These are phyloP conservation scores for Fusarium sp. DNA, from an alignment of 2,329 filamentous ascomycete species.

Conservation along the genomic window DNA sequence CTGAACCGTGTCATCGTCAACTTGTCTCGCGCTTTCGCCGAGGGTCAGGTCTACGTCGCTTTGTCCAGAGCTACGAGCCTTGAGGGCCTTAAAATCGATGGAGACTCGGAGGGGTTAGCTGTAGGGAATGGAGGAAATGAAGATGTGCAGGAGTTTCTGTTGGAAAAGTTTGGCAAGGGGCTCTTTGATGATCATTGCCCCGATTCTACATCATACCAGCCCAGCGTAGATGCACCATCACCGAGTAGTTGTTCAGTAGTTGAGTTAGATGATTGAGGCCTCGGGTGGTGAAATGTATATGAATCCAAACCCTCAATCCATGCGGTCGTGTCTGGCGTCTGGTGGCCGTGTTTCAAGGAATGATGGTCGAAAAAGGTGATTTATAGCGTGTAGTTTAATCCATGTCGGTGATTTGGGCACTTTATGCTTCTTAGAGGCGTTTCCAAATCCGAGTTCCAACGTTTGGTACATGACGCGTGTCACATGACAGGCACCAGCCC, in stretches of 20 bases:
- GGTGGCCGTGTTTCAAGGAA: neutral
- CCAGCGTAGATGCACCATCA: neutral
- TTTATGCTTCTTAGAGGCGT: neutral
- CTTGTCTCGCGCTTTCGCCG: constrained; percentile 63
- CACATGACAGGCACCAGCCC: neutral
- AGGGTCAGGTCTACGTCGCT: constrained; percentile 70
- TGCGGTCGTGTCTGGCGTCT: neutral
- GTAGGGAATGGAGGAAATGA: neutral
- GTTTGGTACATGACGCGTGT: neutral
- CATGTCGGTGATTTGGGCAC: neutral
- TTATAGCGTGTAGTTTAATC: neutral
- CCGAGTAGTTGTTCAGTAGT: neutral
- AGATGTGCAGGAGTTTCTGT: neutral
- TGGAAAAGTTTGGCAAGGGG: neutral
- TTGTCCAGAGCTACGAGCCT: constrained; percentile 38
- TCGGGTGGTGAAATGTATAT: neutral
- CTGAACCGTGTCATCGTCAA: constrained; percentile 69
- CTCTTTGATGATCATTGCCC: neutral
- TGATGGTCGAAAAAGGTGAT: neutral
- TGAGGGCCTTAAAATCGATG: constrained; percentile 30
- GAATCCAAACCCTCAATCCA: no score
- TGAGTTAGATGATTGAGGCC: neutral
- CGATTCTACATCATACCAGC: neutral
- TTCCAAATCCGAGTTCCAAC: neutral
- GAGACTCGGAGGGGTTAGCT: neutral